A percentile compares a stretch with the other conserved stretches of the same genome.
Conservation (phyloP, 768 basidiomycete genomes). For the Russula lepida region DNA sequence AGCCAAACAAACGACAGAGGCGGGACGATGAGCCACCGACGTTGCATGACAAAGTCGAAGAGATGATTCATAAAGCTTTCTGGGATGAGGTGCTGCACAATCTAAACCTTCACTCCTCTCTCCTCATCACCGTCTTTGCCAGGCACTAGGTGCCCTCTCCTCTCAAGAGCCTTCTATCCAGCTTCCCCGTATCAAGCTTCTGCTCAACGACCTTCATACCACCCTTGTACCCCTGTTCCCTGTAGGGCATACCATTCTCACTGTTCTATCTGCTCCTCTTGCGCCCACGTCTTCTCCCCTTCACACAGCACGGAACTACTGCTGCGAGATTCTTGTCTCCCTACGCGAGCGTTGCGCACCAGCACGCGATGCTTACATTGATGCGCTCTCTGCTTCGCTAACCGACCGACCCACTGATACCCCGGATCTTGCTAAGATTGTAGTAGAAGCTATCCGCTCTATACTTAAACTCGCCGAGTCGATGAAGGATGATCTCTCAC, state of each 20-base stretch:
- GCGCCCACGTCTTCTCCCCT: slow-evolving; percentile 64
- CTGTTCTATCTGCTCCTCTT: slow-evolving; percentile 46
- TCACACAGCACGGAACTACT: slow-evolving; percentile 43
- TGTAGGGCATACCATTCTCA: slow-evolving; percentile 39
- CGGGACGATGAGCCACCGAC: slow-evolving; percentile 25
- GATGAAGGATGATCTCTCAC: slow-evolving; percentile 65
- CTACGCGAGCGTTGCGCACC: slow-evolving; percentile 62
- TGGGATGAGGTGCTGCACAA: slow-evolving; percentile 54
- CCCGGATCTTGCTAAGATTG: slow-evolving; percentile 35
- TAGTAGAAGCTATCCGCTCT: slow-evolving; percentile 40
- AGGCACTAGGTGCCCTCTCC: slow-evolving; percentile 53
- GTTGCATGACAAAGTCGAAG: slow-evolving; percentile 41
- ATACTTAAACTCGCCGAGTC: slow-evolving; percentile 45
- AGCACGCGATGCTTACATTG: slow-evolving; percentile 47
- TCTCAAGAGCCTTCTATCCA: slow-evolving; percentile 51
- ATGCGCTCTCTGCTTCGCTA: slow-evolving; percentile 34
- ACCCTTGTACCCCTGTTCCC: slow-evolving; percentile 53
- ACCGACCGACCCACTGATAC: slow-evolving; percentile 26
- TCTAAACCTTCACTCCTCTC: background rate
- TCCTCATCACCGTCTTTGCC: slow-evolving; percentile 3
- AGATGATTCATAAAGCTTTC: slow-evolving; percentile 52
- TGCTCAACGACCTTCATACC: slow-evolving; percentile 47
- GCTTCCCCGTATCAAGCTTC: slow-evolving; percentile 46
- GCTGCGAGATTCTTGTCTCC: slow-evolving; percentile 44
- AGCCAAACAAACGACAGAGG: slow-evolving; percentile 16